Evolutionary conservation across 305 asterid species (phyloP).

Genomic region (Rubia peregrina): DNA sequence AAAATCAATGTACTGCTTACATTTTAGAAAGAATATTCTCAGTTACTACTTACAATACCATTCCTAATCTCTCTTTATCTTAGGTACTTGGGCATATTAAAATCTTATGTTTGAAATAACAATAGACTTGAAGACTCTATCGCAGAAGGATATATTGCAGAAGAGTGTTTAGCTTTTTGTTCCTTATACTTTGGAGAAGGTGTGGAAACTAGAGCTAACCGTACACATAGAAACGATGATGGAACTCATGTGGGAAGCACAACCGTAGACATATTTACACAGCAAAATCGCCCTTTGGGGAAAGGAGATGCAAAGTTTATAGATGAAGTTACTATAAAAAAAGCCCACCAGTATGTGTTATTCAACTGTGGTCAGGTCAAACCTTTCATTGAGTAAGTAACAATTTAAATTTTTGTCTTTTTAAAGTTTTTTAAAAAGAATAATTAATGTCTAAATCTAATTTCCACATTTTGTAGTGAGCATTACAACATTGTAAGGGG

Average conservation of each 20-base stretch:
- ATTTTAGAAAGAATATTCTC: too few species aligned
- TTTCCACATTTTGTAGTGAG: neutral
- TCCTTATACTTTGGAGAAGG: neutral
- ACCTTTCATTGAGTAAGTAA: conserved; percentile 1
- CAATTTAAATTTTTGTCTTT: neutral
- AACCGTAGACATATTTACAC: neutral
- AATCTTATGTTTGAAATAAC: neutral
- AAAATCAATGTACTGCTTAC: too few species aligned
- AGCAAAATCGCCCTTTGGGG: neutral
- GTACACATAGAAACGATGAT: neutral
- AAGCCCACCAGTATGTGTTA: neutral
- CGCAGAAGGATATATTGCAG: neutral
- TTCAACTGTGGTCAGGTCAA: neutral
- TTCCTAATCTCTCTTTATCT: neutral
- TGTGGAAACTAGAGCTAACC: neutral
- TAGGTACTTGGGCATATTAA: neutral
- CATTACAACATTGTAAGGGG: neutral
- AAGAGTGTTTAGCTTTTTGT: neutral
- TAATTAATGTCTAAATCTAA: neutral
- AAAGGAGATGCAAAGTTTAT: neutral
- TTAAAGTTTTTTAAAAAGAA: neutral
- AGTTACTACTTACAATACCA: too few species aligned
- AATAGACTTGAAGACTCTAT: neutral
- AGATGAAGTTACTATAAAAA: neutral
- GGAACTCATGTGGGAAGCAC: neutral